phyloP scores from a whole-genome alignment of 73 alveolate genomes.

The Paraurostyla sp. region DNA sequence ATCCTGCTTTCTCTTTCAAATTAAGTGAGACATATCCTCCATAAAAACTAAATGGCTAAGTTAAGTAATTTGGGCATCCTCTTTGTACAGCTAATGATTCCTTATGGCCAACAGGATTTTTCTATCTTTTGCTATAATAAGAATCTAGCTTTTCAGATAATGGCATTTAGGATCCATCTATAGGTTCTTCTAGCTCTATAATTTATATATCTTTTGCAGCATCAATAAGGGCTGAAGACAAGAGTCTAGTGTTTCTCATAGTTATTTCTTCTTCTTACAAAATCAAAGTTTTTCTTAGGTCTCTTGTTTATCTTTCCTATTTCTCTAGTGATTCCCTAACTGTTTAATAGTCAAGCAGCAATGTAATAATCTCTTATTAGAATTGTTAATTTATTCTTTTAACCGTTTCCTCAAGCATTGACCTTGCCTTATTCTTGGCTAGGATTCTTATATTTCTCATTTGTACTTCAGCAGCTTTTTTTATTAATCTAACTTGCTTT shows the following conservation, averaged over 20 bases:
- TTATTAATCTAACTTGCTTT: neutral
- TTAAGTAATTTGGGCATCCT: neutral
- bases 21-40: constrained; percentile 35
- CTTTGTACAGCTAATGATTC: constrained; percentile 6
- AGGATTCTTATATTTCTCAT: constrained; percentile 45
- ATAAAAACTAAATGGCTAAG: constrained; percentile 38
- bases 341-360: neutral
- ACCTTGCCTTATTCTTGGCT: constrained; percentile 45
- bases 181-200: neutral
- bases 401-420: constrained; percentile 44
- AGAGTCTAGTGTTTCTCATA: neutral
- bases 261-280: constrained; percentile 16
- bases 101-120: neutral
- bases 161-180: neutral
- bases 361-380: neutral
- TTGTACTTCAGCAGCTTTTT: constrained; percentile 57
- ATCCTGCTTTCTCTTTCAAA: constrained; percentile 23
- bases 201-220: neutral
- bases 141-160: constrained; percentile 5
- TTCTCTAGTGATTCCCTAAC: neutral
- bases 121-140: neutral
- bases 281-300: neutral
- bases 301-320: constrained; percentile 14
- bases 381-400: constrained; percentile 17
- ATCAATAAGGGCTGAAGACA: constrained; percentile 1